phyloP scores from a whole-genome alignment of 306 rosid species.

The Malus asiatica region DNA sequence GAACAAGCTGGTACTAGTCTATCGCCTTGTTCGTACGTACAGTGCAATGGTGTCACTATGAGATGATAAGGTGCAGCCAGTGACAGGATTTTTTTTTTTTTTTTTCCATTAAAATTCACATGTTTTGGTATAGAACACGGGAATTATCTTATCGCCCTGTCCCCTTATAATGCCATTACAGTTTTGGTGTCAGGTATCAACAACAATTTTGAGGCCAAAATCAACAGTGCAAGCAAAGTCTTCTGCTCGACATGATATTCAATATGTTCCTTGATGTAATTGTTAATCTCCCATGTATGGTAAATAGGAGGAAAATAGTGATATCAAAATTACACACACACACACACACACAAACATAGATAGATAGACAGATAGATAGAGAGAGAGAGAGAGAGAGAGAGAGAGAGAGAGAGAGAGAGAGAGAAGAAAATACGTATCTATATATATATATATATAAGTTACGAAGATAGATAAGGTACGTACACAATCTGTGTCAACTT shows the following conservation, averaged over 20 bases:
- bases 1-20: background rate
- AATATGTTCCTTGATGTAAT: background rate
- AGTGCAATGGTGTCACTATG: background rate
- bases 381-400: background rate
- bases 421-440: background rate
- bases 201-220: background rate
- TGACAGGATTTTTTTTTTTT: background rate
- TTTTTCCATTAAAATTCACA: background rate
- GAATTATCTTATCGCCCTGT: background rate
- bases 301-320: background rate
- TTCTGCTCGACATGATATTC: background rate
- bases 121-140: background rate
- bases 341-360: no score
- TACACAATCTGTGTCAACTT: slow-evolving; percentile 88
- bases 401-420: no score
- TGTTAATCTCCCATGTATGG: background rate
- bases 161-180: background rate
- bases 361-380: background rate
- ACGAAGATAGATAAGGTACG: slow-evolving; percentile 8
- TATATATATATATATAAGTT: background rate
- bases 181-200: background rate
- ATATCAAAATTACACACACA: background rate
- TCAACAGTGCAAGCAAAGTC: background rate
- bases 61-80: background rate
- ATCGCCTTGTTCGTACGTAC: background rate